A percentile compares a stretch with the other conserved stretches of the same genome.
phyloP scores from a whole-genome alignment of 208 protist species.

The Trypanosomatidae sp. region DNA sequence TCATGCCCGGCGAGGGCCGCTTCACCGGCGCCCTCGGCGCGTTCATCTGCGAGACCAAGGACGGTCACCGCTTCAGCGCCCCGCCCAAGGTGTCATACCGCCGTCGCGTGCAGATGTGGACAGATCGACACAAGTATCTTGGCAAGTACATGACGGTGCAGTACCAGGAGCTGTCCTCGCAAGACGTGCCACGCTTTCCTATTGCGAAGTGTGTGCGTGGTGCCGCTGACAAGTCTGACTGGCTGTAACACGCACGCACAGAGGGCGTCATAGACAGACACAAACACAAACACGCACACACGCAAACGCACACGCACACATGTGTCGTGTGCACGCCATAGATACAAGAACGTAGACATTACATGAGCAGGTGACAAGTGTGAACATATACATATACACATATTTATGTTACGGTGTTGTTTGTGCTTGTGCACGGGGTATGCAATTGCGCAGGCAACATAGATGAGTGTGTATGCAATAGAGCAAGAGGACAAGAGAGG shows the following conservation, averaged over 20 bases:
- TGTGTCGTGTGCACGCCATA: too few relatives aligned
- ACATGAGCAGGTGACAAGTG: too few relatives aligned
- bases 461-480: too few relatives aligned
- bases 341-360: too few relatives aligned
- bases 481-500: too few relatives aligned
- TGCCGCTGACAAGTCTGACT: conserved; percentile 32
- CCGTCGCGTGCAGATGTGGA: conserved; percentile 48
- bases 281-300: too few relatives aligned
- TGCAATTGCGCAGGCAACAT: too few relatives aligned
- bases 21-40: conserved; percentile 74
- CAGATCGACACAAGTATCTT: conserved; percentile 28
- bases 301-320: too few relatives aligned
- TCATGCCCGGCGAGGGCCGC: conserved; percentile 71
- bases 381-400: too few relatives aligned
- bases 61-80: conserved; percentile 61
- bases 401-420: too few relatives aligned
- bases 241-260: conserved; percentile 24
- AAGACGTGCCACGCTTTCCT: conserved; percentile 84
- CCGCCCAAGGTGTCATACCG: conserved; percentile 50
- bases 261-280: not conserved
- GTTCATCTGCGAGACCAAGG: conserved; percentile 75
- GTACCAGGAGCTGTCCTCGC: conserved; percentile 75
- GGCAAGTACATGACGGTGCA: conserved; percentile 78
- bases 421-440: too few relatives aligned
- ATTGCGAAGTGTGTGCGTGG: conserved; percentile 71